A percentile compares a stretch with the other conserved stretches of the same genome.
Conservation (phyloP, 495 filamentous ascomycete species). For the Neurospora hispaniola region DNA sequence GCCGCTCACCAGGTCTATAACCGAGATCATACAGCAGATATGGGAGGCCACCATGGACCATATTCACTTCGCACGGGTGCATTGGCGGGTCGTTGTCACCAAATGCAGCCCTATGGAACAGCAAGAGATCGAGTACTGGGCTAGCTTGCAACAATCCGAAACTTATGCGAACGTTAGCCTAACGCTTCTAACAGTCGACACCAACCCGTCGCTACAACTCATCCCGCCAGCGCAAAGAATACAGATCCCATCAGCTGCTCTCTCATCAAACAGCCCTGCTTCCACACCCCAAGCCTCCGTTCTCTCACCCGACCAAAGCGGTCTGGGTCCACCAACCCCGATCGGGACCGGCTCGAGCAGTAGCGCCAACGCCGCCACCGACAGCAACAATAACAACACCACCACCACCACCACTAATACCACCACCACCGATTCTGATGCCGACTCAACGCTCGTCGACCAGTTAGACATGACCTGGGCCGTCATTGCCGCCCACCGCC, state of each 20-base stretch:
- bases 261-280: slow-evolving; percentile 41
- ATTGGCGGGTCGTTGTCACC: slow-evolving; percentile 73
- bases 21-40: slow-evolving; percentile 64
- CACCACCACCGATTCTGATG: slow-evolving; percentile 42
- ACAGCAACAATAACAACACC: background rate
- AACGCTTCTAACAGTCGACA: slow-evolving; percentile 54
- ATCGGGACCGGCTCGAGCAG: slow-evolving; percentile 20
- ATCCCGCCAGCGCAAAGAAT: slow-evolving; percentile 40
- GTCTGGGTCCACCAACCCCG: slow-evolving; percentile 36
- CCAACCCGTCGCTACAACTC: slow-evolving; percentile 54
- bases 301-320: slow-evolving; percentile 45
- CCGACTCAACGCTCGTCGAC: slow-evolving; percentile 67
- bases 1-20: slow-evolving; percentile 41
- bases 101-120: slow-evolving; percentile 61
- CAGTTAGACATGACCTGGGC: slow-evolving; percentile 73
- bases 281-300: slow-evolving; percentile 47
- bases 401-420: background rate
- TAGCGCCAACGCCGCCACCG: background rate
- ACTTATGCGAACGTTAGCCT: slow-evolving; percentile 39
- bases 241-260: slow-evolving; percentile 21
- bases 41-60: slow-evolving; percentile 77
- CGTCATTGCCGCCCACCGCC: slow-evolving; percentile 59
- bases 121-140: slow-evolving; percentile 62
- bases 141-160: slow-evolving; percentile 27
- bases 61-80: slow-evolving; percentile 55